Conservation (phyloP, 83 land plant genomes). For the Picea mariana region DNA sequence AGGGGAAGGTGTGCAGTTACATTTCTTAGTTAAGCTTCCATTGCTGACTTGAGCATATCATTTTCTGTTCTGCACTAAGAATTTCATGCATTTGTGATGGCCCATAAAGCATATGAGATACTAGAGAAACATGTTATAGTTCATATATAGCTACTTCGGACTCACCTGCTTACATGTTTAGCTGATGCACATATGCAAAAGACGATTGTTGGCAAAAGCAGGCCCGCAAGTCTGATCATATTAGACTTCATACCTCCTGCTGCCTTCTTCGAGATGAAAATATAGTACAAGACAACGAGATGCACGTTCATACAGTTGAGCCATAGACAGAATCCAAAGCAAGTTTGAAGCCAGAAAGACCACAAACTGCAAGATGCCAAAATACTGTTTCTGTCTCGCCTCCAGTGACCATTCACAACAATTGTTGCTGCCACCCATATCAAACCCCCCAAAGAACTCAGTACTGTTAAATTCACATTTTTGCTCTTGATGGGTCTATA, state of each 20-base stretch:
- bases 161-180: constrained; percentile 13
- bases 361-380: constrained; percentile 23
- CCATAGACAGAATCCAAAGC: constrained; percentile 41
- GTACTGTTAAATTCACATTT: constrained; percentile 34
- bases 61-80: neutral
- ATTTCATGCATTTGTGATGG: too few species aligned
- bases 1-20: too few species aligned
- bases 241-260: neutral
- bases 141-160: neutral
- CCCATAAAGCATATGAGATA: neutral
- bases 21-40: too few species aligned
- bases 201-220: constrained; percentile 21
- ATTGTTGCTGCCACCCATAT: constrained; percentile 36
- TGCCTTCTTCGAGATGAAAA: constrained; percentile 19
- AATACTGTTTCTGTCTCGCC: neutral
- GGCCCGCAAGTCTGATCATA: constrained; percentile 12
- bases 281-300: constrained; percentile 13
- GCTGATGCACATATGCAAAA: constrained; percentile 21
- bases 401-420: constrained; percentile 28
- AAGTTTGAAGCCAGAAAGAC: constrained; percentile 42
- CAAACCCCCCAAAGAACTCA: constrained; percentile 48
- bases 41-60: too few species aligned
- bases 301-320: constrained; percentile 37
- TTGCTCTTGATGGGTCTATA: constrained; percentile 35
- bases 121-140: neutral